Conservation (phyloP, 2,329 filamentous ascomycete genomes). For the Pseudopyricularia cyperi region DNA sequence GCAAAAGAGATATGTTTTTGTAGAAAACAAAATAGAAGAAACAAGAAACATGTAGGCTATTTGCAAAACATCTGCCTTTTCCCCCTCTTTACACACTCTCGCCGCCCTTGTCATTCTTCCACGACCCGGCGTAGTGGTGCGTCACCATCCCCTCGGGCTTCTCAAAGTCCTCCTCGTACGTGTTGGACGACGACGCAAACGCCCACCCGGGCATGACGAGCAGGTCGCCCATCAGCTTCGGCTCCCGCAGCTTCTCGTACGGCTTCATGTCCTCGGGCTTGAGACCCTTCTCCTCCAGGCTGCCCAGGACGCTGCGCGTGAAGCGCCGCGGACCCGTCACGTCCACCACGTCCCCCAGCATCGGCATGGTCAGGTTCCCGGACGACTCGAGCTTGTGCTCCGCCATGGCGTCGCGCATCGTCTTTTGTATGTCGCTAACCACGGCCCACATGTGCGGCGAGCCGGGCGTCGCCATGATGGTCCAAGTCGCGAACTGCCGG, state of each 20-base stretch:
- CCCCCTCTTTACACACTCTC: neutral
- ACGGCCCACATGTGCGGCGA: constrained; percentile 15
- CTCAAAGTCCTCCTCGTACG: neutral
- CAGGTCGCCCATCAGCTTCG: constrained; percentile 4
- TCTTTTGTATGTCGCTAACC: constrained; percentile 9
- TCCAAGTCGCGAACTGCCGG: constrained; percentile 18
- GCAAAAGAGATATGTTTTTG: neutral
- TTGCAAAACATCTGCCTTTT: too few species aligned
- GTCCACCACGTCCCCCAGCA: constrained; percentile 13
- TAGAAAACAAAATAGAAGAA: neutral
- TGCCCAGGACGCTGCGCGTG: constrained; percentile 13
- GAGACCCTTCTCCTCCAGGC: constrained; percentile 5
- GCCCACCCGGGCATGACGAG: constrained; percentile 4
- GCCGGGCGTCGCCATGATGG: constrained; percentile 14
- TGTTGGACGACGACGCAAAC: constrained; percentile 2
- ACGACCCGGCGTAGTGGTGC: constrained; percentile 1
- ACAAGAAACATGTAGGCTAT: neutral
- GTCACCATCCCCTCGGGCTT: neutral
- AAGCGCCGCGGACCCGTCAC: constrained; percentile 14
- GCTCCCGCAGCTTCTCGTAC: constrained; percentile 1
- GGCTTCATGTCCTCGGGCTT: neutral
- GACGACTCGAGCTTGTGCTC: neutral
- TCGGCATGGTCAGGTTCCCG: neutral
- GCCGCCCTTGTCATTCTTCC: constrained; percentile 3
- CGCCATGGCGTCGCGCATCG: constrained; percentile 7